These are phyloP conservation scores for Mollisiaceae sp. DNA, from an alignment of 2,329 filamentous ascomycete species.

Conservation along the genomic window DNA sequence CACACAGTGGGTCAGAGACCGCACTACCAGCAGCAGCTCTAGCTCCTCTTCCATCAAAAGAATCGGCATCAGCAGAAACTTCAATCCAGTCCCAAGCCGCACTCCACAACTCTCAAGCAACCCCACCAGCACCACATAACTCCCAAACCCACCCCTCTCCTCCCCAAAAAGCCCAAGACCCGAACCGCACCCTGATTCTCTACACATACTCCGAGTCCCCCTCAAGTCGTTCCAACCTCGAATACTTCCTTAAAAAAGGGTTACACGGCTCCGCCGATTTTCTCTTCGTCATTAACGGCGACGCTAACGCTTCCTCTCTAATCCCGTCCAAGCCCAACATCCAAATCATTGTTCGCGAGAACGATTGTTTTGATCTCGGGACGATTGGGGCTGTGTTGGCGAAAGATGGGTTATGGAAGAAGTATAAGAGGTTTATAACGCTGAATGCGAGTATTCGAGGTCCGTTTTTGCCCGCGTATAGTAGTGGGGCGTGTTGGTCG, in stretches of 20 bases:
- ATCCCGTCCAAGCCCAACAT: not conserved
- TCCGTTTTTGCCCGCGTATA: slow-evolving; percentile 6
- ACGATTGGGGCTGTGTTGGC: not conserved
- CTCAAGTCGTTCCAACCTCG: not conserved
- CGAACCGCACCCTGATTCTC: not conserved
- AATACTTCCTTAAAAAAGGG: not conserved
- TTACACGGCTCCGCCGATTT: slow-evolving; percentile 1
- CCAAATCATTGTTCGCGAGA: not conserved
- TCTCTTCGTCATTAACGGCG: slow-evolving; percentile 4
- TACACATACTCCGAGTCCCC: slow-evolving; percentile 1
- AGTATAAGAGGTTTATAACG: slow-evolving; percentile 9
- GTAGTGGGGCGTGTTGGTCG: not conserved
- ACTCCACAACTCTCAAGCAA: not conserved
- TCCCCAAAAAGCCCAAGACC: not conserved
- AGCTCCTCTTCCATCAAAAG: not conserved
- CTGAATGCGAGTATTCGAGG: slow-evolving; percentile 11
- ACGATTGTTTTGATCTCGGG: slow-evolving; percentile 8
- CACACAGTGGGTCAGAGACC: not conserved
- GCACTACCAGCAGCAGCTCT: not conserved
- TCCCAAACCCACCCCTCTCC: not conserved
- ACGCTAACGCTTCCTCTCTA: not conserved
- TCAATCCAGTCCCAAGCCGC: not conserved
- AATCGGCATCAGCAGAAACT: not conserved
- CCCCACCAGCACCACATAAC: not conserved
- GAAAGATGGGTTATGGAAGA: slow-evolving; percentile 1